Evolutionary conservation across 495 filamentous ascomycete genomes (phyloP), one percentile per base, ranked within the genome.

Genomic region (Talaromyces ruber): DNA sequence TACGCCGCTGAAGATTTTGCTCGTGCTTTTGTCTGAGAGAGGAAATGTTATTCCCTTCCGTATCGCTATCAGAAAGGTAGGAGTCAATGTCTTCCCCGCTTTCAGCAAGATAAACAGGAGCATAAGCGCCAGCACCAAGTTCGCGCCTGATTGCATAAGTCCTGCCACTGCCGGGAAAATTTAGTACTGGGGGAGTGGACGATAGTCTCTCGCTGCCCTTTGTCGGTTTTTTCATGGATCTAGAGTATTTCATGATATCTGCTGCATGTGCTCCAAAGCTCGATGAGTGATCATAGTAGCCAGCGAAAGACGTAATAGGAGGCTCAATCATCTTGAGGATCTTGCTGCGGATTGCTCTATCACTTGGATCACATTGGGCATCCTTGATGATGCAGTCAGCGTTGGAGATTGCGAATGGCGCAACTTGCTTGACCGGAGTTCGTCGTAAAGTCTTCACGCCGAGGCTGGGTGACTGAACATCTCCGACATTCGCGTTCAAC

Each of bases 121-220:
- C 94, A 72, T 92, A 98, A 2, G 95, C 93, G 25, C 94, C 94
- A 21, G 91, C 88, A 8, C 94, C 94, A 7, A 98, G 85, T 68
- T 97, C 92, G n/a, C 88, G 84, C 64, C 87, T 88, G 61, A 98
- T 74, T 8, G 87, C 86, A 73, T 96, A 98, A 62, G 68, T 78
- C 61, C 79, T 74, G 28, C 74, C 73, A 7, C 77, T 73, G 6
- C 81, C 76, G 0, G 85, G 81, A 61, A 98, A 90, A 47, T 84
- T 74, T 16, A 98, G 79, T 28, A 82, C 79, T 1, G 88, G 89
- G 1, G 85, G 78, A 18, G 81, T 73, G 30, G 90, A 88, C 12
- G 79, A 81, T 4, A 68, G 67, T 51, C 76, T 70, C 12, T 71
- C 70, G 43, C 79, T 80, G 60, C 79, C 82, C 68, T 85, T 85